Evolutionary conservation across 2,329 filamentous ascomycete genomes (phyloP).

Genomic region (Talaromyces sp.): DNA sequence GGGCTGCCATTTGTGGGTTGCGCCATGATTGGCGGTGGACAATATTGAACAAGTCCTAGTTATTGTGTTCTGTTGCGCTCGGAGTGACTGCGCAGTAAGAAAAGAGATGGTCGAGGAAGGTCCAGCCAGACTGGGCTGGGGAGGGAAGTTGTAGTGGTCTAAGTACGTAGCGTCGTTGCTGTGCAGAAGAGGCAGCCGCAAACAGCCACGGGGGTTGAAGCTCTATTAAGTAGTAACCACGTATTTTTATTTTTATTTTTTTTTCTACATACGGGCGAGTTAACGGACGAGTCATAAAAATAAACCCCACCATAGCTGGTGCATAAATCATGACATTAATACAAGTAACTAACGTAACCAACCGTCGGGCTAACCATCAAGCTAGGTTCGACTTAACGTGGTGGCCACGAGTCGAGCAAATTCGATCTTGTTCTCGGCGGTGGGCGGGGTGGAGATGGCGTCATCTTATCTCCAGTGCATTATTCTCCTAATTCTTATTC

Average conservation of each 20-base stretch:
- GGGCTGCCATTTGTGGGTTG: constrained; percentile 12
- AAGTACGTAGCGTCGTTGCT: neutral
- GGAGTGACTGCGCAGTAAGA: neutral
- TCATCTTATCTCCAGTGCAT: too few species aligned
- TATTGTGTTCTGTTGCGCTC: neutral
- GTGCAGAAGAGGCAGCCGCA: neutral
- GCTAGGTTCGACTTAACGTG: too few species aligned
- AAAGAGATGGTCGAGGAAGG: neutral
- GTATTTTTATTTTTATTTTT: neutral
- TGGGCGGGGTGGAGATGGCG: too few species aligned
- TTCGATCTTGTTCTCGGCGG: too few species aligned
- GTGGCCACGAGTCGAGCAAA: too few species aligned
- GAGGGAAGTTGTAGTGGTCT: neutral
- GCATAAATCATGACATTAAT: neutral
- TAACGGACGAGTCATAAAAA: neutral
- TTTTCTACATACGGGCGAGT: neutral
- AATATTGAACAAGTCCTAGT: neutral
- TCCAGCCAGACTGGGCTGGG: neutral
- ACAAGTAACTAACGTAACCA: neutral
- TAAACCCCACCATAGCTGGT: neutral
- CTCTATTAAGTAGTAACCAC: neutral
- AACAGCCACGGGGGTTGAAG: neutral
- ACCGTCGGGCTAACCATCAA: neutral
- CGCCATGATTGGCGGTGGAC: constrained; percentile 20
- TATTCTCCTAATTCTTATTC: too few species aligned